Conservation (phyloP, 345 rosid species). For the Boechera stricta region DNA sequence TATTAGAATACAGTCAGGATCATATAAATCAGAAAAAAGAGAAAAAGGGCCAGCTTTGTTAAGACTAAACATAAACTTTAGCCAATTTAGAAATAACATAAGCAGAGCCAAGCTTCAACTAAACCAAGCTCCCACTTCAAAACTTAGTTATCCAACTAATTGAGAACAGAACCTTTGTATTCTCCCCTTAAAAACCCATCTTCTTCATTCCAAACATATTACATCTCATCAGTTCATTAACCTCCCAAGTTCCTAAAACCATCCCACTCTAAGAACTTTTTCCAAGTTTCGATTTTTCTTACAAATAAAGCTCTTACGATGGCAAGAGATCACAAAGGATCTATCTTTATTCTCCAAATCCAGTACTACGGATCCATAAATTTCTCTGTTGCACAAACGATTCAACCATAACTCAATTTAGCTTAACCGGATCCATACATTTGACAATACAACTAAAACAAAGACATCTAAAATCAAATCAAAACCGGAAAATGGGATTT, state of each 20-base stretch:
- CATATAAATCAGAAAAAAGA: not conserved
- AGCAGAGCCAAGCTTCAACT: not conserved
- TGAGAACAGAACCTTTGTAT: not conserved
- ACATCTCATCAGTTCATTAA: slow-evolving; percentile 4
- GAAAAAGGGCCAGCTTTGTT: not conserved
- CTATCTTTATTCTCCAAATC: slow-evolving; percentile 2
- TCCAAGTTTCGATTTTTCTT: slow-evolving; percentile 2
- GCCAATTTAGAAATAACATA: slow-evolving; percentile 8
- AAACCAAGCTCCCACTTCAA: not conserved
- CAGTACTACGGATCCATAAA: not conserved
- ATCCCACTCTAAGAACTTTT: not conserved
- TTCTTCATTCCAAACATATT: slow-evolving; percentile 18
- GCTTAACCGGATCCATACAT: not conserved
- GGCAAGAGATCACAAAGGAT: slow-evolving; percentile 3
- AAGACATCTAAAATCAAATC: not conserved
- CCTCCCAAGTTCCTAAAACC: not conserved
- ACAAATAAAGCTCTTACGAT: not conserved
- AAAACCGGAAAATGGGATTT: not conserved
- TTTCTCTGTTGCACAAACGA: not conserved
- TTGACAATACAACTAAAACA: not conserved
- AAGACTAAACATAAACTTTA: not conserved
- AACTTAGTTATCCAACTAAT: not conserved
- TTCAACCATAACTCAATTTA: not conserved
- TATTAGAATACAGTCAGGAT: not conserved
- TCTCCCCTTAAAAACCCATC: not conserved